Base-by-base conservation (phyloP, 2,329 filamentous ascomycete species). In the Claviceps citrina region DNA sequence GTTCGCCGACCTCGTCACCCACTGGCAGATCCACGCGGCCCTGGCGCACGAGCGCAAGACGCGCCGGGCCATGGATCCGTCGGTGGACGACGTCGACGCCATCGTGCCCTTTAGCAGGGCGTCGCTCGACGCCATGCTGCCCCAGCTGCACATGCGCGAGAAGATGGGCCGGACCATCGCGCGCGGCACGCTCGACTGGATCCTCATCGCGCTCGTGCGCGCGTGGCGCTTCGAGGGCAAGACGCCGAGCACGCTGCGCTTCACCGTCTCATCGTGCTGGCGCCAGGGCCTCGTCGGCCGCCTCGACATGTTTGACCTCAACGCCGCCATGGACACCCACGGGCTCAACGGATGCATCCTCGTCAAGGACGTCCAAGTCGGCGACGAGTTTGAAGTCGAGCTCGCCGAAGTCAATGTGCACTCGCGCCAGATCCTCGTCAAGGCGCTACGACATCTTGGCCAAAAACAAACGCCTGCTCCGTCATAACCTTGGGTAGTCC, bases 11-110 rank as follows among this genome's bases (percentile, higher is more conserved):
- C 58, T 81, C 35, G 53, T 81, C 25, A 66, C 71, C 2, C 76
- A 81, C 57, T 81, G 74, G 73, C 76, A 81, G 54, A 71, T 81
- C 45, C 69, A 78, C 50, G 70, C 68, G 2, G 68, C 72, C 8
- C 58, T 81, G 25, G 58, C 61, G 12, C 56, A 65, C 43, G 66
- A 70, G 47, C 60, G 65, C 7, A 49, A 59, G 28, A 45, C 44
- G 19, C 42, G 50, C 31, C 47, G 52, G 15, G 43, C 39, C 12
- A 45, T 61, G 27, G 48, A 56, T 20, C 38, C 50, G 7, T 28
- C 44, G 6, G 38, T 44, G 15, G 57, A 60, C 31, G 42, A 57
- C 30, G 22, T 57, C 36, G 49, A 54, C 31, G 47, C 49, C 5
- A 62, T 66, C 45, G 58, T 74, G 9, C 68, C 70, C 5, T 75